A percentile compares a stretch with the other conserved stretches of the same genome.
These are phyloP conservation scores for Afroboletus lepidellus DNA, from an alignment of 1,284 basidiomycete species.

Conservation along the genomic window DNA sequence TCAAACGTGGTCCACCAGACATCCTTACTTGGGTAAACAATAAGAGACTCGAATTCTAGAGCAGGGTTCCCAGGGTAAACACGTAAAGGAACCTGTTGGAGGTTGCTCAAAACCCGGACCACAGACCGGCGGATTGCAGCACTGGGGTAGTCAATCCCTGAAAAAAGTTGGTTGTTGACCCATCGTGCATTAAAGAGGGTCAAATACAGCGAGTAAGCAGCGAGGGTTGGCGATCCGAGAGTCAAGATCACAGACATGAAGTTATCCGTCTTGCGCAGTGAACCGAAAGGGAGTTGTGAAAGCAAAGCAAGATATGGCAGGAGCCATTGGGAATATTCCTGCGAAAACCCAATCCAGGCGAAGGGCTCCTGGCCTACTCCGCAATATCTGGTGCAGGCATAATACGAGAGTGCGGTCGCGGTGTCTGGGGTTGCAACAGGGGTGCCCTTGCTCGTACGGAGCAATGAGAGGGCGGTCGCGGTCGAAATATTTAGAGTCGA, in stretches of 20 bases:
- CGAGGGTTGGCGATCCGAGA: conserved; percentile 15
- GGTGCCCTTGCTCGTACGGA: conserved; percentile 15
- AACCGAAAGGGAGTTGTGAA: conserved; percentile 46
- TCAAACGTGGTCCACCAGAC: conserved; percentile 30
- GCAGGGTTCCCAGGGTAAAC: conserved; percentile 23
- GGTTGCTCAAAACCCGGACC: conserved; percentile 21
- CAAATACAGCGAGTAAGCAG: conserved; percentile 34
- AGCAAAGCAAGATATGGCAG: conserved; percentile 44
- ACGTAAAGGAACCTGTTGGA: conserved; percentile 34
- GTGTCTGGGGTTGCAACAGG: neutral
- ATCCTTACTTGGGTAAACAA: conserved; percentile 35
- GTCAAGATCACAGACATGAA: conserved; percentile 33
- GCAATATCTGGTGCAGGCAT: conserved; percentile 33
- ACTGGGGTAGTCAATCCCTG: conserved; percentile 20
- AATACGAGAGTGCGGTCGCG: conserved; percentile 23
- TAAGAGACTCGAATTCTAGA: conserved; percentile 30
- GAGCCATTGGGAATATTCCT: conserved; percentile 43
- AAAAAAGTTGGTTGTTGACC: conserved; percentile 26
- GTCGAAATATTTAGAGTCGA: conserved; percentile 12
- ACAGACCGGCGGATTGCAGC: conserved; percentile 15
- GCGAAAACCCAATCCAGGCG: conserved; percentile 38
- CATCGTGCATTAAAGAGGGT: conserved; percentile 34
- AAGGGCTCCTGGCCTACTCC: conserved; percentile 34
- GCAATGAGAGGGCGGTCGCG: conserved; percentile 12
- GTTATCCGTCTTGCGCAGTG: conserved; percentile 25